Evolutionary conservation across 306 rosid genomes (phyloP).

Genomic region (Gynostemma pentaphyllum): DNA sequence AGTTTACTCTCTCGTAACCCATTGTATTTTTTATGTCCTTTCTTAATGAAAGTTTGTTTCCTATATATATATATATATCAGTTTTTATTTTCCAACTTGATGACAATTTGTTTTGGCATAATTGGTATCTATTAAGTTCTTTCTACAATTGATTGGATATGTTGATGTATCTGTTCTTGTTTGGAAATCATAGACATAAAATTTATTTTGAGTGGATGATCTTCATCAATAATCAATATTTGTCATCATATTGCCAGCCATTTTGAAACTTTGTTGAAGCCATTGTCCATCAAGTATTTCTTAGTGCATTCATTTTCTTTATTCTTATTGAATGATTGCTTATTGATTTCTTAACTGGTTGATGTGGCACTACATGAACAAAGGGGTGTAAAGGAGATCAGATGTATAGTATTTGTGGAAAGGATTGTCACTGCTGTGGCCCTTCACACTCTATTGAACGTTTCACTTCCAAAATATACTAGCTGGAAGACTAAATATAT

Average conservation of each 20-base stretch:
- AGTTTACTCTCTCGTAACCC: too few species aligned
- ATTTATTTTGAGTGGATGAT: not conserved
- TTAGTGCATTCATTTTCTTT: not conserved
- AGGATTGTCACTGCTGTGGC: slow-evolving; percentile 68
- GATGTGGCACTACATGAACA: not conserved
- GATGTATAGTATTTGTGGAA: slow-evolving; percentile 80
- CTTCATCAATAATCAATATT: not conserved
- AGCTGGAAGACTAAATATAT: slow-evolving; percentile 65
- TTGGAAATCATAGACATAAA: not conserved
- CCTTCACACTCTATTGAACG: slow-evolving; percentile 37
- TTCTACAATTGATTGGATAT: not conserved
- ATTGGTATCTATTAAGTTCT: too few species aligned
- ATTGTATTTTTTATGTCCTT: too few species aligned
- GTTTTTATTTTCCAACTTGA: not conserved
- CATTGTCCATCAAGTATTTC: not conserved
- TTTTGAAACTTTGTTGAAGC: not conserved
- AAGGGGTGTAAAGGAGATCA: slow-evolving; percentile 47
- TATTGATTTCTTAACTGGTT: slow-evolving; percentile 11
- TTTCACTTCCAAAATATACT: slow-evolving; percentile 45
- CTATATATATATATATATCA: too few species aligned
- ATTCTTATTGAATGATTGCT: not conserved
- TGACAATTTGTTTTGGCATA: not conserved
- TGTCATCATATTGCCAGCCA: too few species aligned
- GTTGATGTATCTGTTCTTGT: not conserved
- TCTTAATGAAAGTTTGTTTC: too few species aligned